phyloP scores from a whole-genome alignment of 2,329 filamentous ascomycete species.

The Sporothrix phasma region DNA sequence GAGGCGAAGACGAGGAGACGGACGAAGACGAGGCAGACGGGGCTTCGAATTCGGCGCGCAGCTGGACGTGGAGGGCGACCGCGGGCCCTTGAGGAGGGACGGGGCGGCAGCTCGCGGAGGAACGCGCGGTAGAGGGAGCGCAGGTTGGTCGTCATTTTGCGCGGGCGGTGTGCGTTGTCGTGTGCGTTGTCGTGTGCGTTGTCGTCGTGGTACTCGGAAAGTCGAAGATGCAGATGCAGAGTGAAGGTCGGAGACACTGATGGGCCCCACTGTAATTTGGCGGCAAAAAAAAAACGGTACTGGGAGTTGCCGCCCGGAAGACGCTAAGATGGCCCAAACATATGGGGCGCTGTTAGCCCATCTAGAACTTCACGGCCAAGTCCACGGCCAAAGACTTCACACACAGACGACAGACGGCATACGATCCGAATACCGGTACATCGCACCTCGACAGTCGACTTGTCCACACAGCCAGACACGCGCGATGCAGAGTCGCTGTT shows the following conservation, averaged over 20 bases:
- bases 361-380: background rate
- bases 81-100: constrained; percentile 45
- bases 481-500: background rate
- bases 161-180: background rate
- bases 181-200: background rate
- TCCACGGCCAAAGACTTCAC: background rate
- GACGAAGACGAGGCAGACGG: constrained; percentile 25
- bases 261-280: background rate
- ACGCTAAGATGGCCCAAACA: too few species aligned
- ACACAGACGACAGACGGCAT: too few species aligned
- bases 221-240: background rate
- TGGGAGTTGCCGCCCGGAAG: background rate
- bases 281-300: background rate
- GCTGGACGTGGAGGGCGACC: constrained; percentile 61
- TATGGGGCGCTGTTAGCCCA: background rate
- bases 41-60: constrained; percentile 51
- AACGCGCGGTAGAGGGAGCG: constrained; percentile 80
- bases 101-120: constrained; percentile 78
- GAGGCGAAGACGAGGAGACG: constrained; percentile 19
- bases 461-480: too few species aligned
- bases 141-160: constrained; percentile 27
- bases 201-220: background rate
- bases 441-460: background rate
- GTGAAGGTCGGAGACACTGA: background rate
- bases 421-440: too few species aligned